Conservation (phyloP, 208 protist species). For the Acanthamoeba healyi region DNA sequence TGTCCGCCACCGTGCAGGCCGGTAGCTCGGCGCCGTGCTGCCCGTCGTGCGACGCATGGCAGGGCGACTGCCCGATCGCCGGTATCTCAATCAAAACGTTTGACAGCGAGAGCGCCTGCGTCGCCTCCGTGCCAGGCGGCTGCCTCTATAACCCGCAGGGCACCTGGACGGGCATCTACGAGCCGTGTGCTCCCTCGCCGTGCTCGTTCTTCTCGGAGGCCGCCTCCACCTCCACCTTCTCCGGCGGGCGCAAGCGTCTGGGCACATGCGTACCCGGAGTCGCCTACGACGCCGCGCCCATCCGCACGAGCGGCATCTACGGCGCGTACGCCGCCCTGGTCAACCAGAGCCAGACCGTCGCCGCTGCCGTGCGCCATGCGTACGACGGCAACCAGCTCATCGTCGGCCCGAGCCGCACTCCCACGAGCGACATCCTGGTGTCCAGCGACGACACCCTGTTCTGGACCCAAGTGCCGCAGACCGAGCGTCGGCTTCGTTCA, state of each 20-base stretch:
- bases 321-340: neutral
- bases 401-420: neutral
- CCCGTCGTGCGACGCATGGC: neutral
- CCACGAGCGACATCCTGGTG: neutral
- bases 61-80: constrained; percentile 35
- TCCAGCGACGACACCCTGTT: neutral
- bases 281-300: neutral
- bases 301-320: constrained; percentile 34
- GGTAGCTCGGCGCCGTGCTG: neutral
- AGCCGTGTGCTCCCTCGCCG: constrained; percentile 40
- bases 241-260: constrained; percentile 6
- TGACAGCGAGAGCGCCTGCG: constrained; percentile 1
- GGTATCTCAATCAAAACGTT: constrained; percentile 4
- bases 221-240: neutral
- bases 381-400: constrained; percentile 46
- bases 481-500: neutral
- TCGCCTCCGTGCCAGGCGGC: neutral
- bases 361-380: constrained; percentile 1
- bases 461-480: neutral
- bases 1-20: neutral
- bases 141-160: constrained; percentile 38
- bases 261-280: constrained; percentile 10
- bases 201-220: neutral
- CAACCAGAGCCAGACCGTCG: constrained; percentile 30
- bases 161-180: constrained; percentile 34